phyloP scores from a whole-genome alignment of 2,329 filamentous ascomycete genomes.

The Periglandula ipomoeae region DNA sequence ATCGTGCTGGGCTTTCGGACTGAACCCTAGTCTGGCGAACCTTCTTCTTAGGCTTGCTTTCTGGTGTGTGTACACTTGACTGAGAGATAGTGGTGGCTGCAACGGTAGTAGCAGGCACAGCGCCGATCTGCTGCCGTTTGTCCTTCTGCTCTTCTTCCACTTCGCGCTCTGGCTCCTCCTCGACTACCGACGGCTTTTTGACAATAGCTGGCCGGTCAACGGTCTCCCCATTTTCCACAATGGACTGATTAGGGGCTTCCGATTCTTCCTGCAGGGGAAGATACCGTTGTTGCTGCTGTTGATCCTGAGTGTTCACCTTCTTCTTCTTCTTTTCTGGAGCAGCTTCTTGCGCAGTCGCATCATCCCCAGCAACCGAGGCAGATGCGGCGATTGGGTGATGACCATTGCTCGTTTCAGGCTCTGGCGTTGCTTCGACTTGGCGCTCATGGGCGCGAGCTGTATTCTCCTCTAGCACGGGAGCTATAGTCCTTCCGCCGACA shows the following conservation, averaged over 20 bases:
- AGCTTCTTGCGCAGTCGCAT: not conserved
- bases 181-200: constrained; percentile 35
- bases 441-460: not conserved
- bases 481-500: constrained; percentile 37
- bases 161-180: constrained; percentile 35
- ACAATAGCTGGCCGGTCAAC: constrained; percentile 7
- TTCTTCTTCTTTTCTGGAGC: constrained; percentile 9
- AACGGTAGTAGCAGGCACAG: constrained; percentile 25
- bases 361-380: not conserved
- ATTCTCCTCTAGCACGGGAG: constrained; percentile 33
- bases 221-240: not conserved
- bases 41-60: constrained; percentile 9
- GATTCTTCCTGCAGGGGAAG: not conserved
- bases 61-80: not conserved
- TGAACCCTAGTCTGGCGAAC: constrained; percentile 26
- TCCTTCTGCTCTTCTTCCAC: constrained; percentile 19
- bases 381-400: not conserved
- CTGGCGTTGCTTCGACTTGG: not conserved
- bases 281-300: constrained; percentile 1
- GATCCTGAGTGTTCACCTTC: constrained; percentile 5
- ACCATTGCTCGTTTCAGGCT: constrained; percentile 2
- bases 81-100: not conserved
- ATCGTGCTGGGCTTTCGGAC: constrained; percentile 56
- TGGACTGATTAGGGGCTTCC: not conserved
- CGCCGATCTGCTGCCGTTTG: constrained; percentile 6